phyloP scores from a whole-genome alignment of 805 yeast genomes.

The Peterozyma toletana region DNA sequence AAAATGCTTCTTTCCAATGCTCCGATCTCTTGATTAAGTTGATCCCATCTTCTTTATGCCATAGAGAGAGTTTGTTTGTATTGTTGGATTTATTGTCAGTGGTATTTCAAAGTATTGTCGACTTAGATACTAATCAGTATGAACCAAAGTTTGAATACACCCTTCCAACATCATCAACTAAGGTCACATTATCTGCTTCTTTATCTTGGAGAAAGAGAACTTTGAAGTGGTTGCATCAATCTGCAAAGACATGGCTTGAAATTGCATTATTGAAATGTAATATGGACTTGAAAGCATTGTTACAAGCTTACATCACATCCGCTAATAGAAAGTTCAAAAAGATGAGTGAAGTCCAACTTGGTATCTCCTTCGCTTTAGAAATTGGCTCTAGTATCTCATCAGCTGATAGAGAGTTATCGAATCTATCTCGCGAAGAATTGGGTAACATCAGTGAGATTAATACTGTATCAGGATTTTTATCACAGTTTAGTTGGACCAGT shows the following conservation, averaged over 20 bases:
- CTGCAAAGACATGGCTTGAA: constrained; percentile 64
- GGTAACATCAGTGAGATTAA: constrained; percentile 28
- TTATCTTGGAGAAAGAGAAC: constrained; percentile 69
- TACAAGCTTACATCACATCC: constrained; percentile 66
- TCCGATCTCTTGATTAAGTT: constrained; percentile 59
- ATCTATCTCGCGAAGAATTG: constrained; percentile 26
- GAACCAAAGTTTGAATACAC: constrained; percentile 71
- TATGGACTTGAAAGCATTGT: constrained; percentile 69
- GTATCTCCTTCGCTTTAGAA: constrained; percentile 86
- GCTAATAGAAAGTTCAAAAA: constrained; percentile 15
- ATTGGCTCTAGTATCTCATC: constrained; percentile 73
- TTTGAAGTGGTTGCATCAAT: constrained; percentile 46
- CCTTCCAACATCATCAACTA: constrained; percentile 35
- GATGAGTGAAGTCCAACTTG: constrained; percentile 47
- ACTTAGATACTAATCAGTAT: constrained; percentile 77
- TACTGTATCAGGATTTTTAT: constrained; percentile 64
- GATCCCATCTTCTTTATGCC: constrained; percentile 76
- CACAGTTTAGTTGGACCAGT: constrained; percentile 71
- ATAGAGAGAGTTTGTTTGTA: constrained; percentile 64
- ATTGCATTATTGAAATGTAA: constrained; percentile 50
- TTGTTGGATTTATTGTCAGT: constrained; percentile 74
- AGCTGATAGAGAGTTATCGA: constrained; percentile 57
- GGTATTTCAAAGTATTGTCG: constrained; percentile 72
- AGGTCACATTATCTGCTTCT: constrained; percentile 63
- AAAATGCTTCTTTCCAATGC: constrained; percentile 72